Percentiles rank a stretch among this genome's conserved stretches.
These are phyloP conservation scores for Saturnispora hagleri DNA, from an alignment of 805 yeast genomes.

Conservation along the genomic window DNA sequence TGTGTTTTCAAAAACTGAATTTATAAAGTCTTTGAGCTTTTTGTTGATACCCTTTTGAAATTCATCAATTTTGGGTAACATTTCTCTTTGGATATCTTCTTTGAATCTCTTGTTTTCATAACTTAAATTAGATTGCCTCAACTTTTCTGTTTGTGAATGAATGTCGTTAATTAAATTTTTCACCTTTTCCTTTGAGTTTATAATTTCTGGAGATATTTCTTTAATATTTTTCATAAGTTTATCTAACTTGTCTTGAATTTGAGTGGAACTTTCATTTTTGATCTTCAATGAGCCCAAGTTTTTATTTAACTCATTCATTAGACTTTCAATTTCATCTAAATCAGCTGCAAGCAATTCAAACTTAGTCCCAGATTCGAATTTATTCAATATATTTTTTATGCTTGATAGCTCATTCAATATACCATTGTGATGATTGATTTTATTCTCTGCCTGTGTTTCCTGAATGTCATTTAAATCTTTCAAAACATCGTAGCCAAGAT, in stretches of 20 bases:
- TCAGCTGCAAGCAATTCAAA: background rate
- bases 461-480: background rate
- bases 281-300: background rate
- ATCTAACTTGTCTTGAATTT: background rate
- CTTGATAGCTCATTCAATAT: background rate
- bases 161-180: background rate
- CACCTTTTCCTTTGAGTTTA: background rate
- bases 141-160: background rate
- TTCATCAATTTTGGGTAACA: background rate
- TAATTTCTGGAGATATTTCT: background rate
- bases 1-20: background rate
- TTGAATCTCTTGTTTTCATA: background rate
- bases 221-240: background rate
- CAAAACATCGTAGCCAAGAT: conserved; percentile 2
- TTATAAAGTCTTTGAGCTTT: background rate
- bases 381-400: background rate
- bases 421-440: background rate
- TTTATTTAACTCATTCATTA: background rate
- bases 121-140: background rate
- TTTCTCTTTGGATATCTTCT: background rate
- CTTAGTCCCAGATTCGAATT: background rate
- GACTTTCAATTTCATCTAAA: background rate
- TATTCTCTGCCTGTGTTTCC: conserved; percentile 1
- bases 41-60: background rate
- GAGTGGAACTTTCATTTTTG: background rate